Evolutionary conservation across 1,284 basidiomycete genomes (phyloP), one percentile per base, ranked within the genome.

Genomic region (Fomes fomentarius): DNA sequence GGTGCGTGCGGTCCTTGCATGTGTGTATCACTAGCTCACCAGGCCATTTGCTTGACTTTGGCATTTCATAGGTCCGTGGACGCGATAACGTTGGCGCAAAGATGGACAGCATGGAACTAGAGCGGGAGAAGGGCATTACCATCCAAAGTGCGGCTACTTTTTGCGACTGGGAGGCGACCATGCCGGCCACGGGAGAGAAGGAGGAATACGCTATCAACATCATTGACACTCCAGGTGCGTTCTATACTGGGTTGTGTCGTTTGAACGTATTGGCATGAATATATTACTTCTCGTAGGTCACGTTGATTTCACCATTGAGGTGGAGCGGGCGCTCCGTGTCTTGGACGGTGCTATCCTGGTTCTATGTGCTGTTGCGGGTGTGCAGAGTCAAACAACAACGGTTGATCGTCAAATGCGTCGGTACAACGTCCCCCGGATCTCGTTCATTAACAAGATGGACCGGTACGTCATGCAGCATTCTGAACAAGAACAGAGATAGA

Each of bases 391-490:
- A 84, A 99, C 97, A 1, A 99, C 96, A 47, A 99, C 97, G 9
- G 97, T 99, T 47, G 97, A 99, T 75, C 81, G 97, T 61, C 97
- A 99, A 80, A 99, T 99, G 97, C 83, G 93, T 63, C 85, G 97
- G 38, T 99, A 99, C 71, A 88, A 89, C 63, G 94, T 99, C 56
- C 97, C 97, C 53, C 83, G 97, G 49, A 82, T 99, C 57, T 96
- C 94, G 1, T 99, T 99, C 71, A 90, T 99, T 70, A 99, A 99
- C 78, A 99, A 99, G 77, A 99, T 99, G 97, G 97, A 99, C 70
- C 84, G 93, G 89, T 89, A 44, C 38, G 65, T 21, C 9, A 30
- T 30, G 28, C 28, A 12, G 12, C 28, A 30, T 30, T n/a, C n/a
- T n/a, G n/a, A n/a, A n/a, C n/a, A n/a, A n/a, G 49, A 17, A 37